Base-by-base conservation (phyloP, 2,329 filamentous ascomycete genomes). In the Colletotrichum sp. region DNA sequence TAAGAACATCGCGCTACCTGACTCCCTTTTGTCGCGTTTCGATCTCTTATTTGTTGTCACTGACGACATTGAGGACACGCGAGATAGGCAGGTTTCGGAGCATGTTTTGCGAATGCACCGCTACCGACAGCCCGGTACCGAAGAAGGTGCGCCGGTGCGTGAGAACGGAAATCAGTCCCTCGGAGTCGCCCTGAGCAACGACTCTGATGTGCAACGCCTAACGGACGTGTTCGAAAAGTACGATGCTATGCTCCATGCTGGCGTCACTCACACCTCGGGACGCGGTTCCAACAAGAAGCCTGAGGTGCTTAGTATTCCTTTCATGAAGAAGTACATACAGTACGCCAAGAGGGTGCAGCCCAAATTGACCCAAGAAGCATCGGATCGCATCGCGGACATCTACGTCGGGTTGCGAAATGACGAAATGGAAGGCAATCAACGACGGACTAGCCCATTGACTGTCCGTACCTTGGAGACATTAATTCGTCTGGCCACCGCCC, bases 291-390 rank as follows among this genome's bases (percentile, higher is more conserved):
- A 92, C 80, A 94, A 95, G 84, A 94, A 94, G 78, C 92, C 95
- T 7, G 96, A 98, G 84, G 95, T 99, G 16, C 89, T 99, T 70
- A 98, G 95, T 86, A 98, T 99, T 76, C 95, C 96, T 0, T 99
- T 99, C 86, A 96, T 99, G 89, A 99, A 99, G 88, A 99, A 99
- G 87, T 99, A 98, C 85, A 98, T 99, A 62, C 97, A 99, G 83
- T 99, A 99, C 84, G 96, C 97, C 78, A 99, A 99, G 88, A 90
- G 97, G 82, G 91, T 98, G 81, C 98, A 96, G 90, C 97, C 97
- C 0, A 89, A 98, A 55, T 88, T 99, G 77, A 98, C 96, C 0
- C 95, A 97, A 82, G 95, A 95, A 60, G 96, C 97, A 8, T 95
- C 96, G 13, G 95, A 98, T 80, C 95, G 98, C 78, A 98, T 99